Evolutionary conservation across 2,329 filamentous ascomycete species (phyloP).

Genomic region (Botrytis sinoallii): DNA sequence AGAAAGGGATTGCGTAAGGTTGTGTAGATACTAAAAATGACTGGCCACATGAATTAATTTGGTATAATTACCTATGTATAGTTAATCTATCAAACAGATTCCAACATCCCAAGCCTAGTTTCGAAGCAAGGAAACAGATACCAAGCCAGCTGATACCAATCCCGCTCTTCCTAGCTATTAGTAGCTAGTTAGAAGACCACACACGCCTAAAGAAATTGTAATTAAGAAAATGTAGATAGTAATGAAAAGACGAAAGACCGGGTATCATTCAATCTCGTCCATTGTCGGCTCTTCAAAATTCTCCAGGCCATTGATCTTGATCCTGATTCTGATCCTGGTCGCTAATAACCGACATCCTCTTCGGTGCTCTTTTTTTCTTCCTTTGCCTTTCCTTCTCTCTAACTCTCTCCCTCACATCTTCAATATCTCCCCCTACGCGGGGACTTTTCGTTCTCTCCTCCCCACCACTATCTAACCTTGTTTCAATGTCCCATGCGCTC

Average conservation of each 20-base stretch:
- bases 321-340: slow-evolving; percentile 2
- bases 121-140: not conserved
- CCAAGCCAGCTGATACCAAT: not conserved
- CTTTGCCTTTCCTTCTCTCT: not conserved
- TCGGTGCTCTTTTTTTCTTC: not conserved
- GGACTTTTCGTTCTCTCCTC: not conserved
- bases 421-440: not conserved
- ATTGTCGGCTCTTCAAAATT: not conserved
- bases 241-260: not conserved
- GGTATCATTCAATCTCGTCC: not conserved
- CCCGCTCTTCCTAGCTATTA: not conserved
- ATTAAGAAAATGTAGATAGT: not conserved
- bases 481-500: not conserved
- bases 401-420: not conserved
- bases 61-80: not conserved
- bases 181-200: not conserved
- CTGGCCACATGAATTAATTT: not conserved
- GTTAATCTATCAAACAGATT: not conserved
- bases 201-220: not conserved
- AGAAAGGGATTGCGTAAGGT: not conserved
- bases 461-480: not conserved
- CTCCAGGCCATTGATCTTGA: slow-evolving; percentile 10
- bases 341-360: not conserved
- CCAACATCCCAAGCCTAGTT: not conserved
- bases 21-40: not conserved